A percentile compares a stretch with the other conserved stretches of the same genome.
phyloP scores from a whole-genome alignment of 257 asterid genomes.

The Dorcoceras hygrometricum region DNA sequence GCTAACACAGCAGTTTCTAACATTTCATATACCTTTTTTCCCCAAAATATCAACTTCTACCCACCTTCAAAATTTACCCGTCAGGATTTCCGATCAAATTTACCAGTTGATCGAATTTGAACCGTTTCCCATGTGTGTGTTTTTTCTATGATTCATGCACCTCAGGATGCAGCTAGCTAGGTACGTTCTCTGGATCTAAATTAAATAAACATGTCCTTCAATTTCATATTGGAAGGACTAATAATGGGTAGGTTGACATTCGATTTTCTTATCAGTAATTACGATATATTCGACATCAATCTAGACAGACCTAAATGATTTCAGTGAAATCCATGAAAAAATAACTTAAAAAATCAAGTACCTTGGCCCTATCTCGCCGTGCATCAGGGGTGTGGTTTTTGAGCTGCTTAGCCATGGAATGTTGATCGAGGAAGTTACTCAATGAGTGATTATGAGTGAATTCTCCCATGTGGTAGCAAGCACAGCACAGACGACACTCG shows the following conservation, averaged over 20 bases:
- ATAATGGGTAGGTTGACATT: neutral
- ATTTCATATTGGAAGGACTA: too few species aligned
- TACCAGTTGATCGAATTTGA: neutral
- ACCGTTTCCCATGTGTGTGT: neutral
- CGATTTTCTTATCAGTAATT: too few species aligned
- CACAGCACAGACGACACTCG: conserved; percentile 29
- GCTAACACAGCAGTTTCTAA: too few species aligned
- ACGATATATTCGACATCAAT: too few species aligned
- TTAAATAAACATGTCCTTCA: neutral
- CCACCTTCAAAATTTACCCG: neutral
- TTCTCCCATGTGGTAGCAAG: conserved; percentile 22
- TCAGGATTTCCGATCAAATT: neutral
- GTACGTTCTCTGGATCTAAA: neutral
- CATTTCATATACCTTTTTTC: too few species aligned
- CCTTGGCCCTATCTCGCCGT: neutral
- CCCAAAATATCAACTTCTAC: neutral
- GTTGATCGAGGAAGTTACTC: conserved; percentile 27
- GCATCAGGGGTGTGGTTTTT: neutral
- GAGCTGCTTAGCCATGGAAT: conserved; percentile 10
- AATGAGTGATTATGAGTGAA: conserved; percentile 26
- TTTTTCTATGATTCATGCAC: neutral
- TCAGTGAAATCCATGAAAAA: neutral
- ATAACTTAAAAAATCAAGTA: too few species aligned
- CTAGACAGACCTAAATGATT: too few species aligned
- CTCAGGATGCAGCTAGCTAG: too few species aligned